These are phyloP conservation scores for Neocatenulostroma microsporum DNA, from an alignment of 2,329 filamentous ascomycete genomes.

Conservation along the genomic window DNA sequence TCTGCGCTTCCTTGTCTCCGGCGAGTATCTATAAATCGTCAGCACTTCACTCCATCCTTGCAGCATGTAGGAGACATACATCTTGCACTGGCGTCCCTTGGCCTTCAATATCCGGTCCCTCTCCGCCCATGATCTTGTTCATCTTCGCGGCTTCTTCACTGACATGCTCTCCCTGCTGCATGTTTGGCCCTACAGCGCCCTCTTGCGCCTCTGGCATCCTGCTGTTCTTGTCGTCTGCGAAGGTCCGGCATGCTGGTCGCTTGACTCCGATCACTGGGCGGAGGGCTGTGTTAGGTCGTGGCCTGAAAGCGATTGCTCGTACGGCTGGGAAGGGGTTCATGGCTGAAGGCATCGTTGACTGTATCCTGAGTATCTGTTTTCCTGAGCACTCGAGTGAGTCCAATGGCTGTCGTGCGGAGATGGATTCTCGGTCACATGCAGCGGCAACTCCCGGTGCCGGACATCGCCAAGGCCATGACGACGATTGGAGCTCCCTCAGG, in stretches of 20 bases:
- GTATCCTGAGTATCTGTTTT: too few relatives aligned
- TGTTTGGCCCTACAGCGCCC: constrained; percentile 38
- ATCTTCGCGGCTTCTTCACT: constrained; percentile 58
- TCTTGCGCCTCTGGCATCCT: constrained; percentile 17
- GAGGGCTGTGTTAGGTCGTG: constrained; percentile 8
- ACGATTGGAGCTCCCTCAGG: too few relatives aligned
- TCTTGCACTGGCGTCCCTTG: constrained; percentile 61
- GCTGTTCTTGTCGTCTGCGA: constrained; percentile 23
- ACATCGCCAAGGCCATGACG: too few relatives aligned
- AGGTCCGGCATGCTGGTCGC: constrained; percentile 17
- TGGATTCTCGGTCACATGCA: too few relatives aligned
- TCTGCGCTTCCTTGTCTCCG: constrained; percentile 53
- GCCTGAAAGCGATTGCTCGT: constrained; percentile 7
- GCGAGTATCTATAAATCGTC: constrained; percentile 49
- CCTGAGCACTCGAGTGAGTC: too few relatives aligned
- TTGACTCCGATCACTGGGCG: constrained; percentile 18
- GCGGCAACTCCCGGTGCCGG: too few relatives aligned
- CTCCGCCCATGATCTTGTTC: constrained; percentile 49
- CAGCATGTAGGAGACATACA: constrained; percentile 33
- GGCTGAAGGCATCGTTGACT: too few relatives aligned
- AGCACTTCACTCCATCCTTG: not conserved
- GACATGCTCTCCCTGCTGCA: constrained; percentile 51
- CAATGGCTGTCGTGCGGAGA: too few relatives aligned
- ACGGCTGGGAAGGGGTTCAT: too few relatives aligned
- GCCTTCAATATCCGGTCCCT: constrained; percentile 51